A percentile compares a stretch with the other conserved stretches of the same genome.
These are phyloP conservation scores for Ulmus americana DNA, from an alignment of 331 rosid species.

Conservation along the genomic window DNA sequence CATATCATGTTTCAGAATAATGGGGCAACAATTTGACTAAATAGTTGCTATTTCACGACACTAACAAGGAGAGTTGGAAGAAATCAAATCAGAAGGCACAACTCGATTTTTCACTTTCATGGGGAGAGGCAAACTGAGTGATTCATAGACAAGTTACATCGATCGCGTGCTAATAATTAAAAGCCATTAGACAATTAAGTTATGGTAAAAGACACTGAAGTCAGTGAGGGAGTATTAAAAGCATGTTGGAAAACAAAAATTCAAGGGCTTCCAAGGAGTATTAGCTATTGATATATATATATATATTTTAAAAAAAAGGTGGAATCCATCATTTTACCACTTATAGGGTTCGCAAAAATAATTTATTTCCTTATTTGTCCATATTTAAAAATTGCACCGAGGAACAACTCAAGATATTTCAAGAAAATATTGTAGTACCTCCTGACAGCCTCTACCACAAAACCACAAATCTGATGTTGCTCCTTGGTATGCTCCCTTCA, in stretches of 20 bases:
- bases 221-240: no score
- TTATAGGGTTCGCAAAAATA: conserved; percentile 2
- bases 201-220: no score
- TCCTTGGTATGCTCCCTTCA: conserved; percentile 37
- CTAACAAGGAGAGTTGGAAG: conserved; percentile 7
- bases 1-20: conserved; percentile 22
- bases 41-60: conserved; percentile 10
- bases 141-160: no score
- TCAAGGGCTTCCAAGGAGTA: no score
- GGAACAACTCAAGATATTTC: no score
- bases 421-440: conserved; percentile 40
- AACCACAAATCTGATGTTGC: conserved; percentile 51
- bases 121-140: no score
- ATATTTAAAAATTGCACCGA: neutral
- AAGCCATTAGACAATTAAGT: no score
- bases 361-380: conserved; percentile 10
- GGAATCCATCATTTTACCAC: neutral
- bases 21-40: neutral
- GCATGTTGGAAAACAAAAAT: no score
- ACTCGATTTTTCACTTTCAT: no score
- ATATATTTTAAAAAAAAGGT: no score
- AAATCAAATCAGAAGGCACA: conserved; percentile 16
- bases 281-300: no score
- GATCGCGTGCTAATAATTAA: no score
- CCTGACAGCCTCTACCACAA: conserved; percentile 70